phyloP scores from a whole-genome alignment of 495 filamentous ascomycete species.

The Ramalina intermedia region DNA sequence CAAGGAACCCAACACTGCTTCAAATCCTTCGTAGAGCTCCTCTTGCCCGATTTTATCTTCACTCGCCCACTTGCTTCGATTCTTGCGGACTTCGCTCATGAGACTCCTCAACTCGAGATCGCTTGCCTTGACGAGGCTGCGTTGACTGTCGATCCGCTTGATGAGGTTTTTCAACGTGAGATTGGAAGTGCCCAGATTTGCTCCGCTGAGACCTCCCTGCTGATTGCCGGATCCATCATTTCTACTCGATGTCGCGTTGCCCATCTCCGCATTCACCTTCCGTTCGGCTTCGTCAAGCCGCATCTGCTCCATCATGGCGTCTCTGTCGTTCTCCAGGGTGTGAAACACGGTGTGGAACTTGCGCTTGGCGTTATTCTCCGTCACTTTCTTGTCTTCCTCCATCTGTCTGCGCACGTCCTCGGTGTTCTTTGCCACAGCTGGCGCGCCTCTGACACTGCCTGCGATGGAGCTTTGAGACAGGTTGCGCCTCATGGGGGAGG shows the following conservation, averaged over 20 bases:
- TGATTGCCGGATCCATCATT: constrained; percentile 35
- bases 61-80: constrained; percentile 95
- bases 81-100: constrained; percentile 94
- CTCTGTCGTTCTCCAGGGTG: constrained; percentile 84
- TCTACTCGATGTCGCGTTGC: constrained; percentile 32
- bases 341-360: constrained; percentile 89
- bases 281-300: constrained; percentile 92
- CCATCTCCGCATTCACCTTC: constrained; percentile 86
- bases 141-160: constrained; percentile 81
- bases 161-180: constrained; percentile 94
- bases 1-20: constrained; percentile 90
- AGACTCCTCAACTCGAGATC: constrained; percentile 82
- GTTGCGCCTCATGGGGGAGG: constrained; percentile 11
- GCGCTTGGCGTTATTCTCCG: constrained; percentile 74
- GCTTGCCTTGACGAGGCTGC: constrained; percentile 72
- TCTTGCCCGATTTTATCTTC: constrained; percentile 95
- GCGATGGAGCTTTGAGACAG: constrained; percentile 12
- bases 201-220: constrained; percentile 78
- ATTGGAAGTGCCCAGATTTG: constrained; percentile 93
- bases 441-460: constrained; percentile 20
- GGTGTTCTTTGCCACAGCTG: constrained; percentile 44
- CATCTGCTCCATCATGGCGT: constrained; percentile 95
- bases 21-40: constrained; percentile 89
- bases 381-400: constrained; percentile 85
- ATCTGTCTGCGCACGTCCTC: constrained; percentile 87